A percentile compares a stretch with the other conserved stretches of the same genome.
phyloP scores from a whole-genome alignment of 2,329 filamentous ascomycete species.

The Coniochaeta sp. region DNA sequence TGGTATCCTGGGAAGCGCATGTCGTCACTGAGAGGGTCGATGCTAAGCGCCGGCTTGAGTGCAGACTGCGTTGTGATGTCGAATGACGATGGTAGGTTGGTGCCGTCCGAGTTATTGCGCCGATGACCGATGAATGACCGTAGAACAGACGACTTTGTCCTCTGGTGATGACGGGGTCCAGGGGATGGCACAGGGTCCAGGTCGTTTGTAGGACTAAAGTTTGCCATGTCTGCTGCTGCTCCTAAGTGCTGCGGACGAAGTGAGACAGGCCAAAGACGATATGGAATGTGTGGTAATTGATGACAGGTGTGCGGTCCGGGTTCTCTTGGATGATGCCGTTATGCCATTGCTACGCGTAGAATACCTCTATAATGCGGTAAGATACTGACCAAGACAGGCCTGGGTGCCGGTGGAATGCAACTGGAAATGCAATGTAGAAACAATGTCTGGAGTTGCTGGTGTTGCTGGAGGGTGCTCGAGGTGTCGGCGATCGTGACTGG shows the following conservation, averaged over 20 bases:
- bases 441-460: neutral
- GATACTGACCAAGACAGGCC: neutral
- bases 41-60: slow-evolving; percentile 16
- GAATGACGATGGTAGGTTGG: slow-evolving; percentile 22
- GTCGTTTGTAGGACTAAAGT: neutral
- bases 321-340: neutral
- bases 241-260: neutral
- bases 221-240: neutral
- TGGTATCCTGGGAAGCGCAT: slow-evolving; percentile 26
- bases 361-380: neutral
- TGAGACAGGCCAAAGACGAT: neutral
- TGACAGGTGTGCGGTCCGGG: neutral
- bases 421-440: neutral
- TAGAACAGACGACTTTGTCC: slow-evolving; percentile 42
- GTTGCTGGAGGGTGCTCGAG: too few relatives aligned
- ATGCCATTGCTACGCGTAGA: neutral
- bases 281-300: neutral
- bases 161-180: slow-evolving; percentile 22
- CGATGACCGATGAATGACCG: slow-evolving; percentile 42
- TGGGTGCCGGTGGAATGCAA: neutral
- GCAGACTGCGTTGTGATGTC: slow-evolving; percentile 3
- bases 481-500: neutral
- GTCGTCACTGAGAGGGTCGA: slow-evolving; percentile 9
- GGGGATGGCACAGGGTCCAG: neutral
- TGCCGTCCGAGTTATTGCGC: slow-evolving; percentile 34